A percentile compares a stretch with the other conserved stretches of the same genome.
These are phyloP conservation scores for Capsella rubella DNA, from an alignment of 441 rosid genomes.

Conservation along the genomic window DNA sequence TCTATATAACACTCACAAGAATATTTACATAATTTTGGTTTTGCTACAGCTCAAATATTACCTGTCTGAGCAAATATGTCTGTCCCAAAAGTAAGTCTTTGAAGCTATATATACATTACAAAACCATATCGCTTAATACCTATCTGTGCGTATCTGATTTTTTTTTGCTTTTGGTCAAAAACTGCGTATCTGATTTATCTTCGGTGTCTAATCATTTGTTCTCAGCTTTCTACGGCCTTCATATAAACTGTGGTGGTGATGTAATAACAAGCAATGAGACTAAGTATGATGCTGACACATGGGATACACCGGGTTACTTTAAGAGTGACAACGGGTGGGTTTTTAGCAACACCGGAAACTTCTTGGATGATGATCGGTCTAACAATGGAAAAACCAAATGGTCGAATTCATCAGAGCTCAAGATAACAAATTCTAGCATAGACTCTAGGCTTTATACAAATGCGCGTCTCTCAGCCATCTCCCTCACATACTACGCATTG, in stretches of 20 bases:
- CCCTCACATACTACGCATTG: slow-evolving; percentile 62
- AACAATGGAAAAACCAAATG: neutral
- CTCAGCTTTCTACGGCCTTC: slow-evolving; percentile 50
- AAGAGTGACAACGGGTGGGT: slow-evolving; percentile 51
- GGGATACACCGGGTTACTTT: slow-evolving; percentile 38
- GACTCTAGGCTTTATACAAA: slow-evolving; percentile 49
- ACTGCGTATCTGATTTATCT: slow-evolving; percentile 29
- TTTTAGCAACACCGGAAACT: slow-evolving; percentile 59
- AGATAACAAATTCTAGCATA: slow-evolving; percentile 44
- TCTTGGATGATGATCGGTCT: slow-evolving; percentile 49
- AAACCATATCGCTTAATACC: slow-evolving; percentile 13
- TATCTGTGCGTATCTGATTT: neutral
- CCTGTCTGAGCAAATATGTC: slow-evolving; percentile 39
- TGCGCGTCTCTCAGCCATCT: slow-evolving; percentile 62
- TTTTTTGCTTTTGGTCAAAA: no score
- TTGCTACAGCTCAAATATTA: slow-evolving; percentile 46
- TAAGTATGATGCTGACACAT: slow-evolving; percentile 49
- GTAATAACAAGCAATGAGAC: slow-evolving; percentile 18
- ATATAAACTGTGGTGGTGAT: slow-evolving; percentile 66
- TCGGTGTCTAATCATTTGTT: slow-evolving; percentile 12
- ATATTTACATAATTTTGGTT: slow-evolving; percentile 19
- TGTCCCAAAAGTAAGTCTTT: slow-evolving; percentile 56
- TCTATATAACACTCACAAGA: slow-evolving; percentile 10
- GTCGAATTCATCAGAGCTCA: slow-evolving; percentile 29
- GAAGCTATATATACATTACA: slow-evolving; percentile 14